Conservation (phyloP, 305 asterid species). For the Andrographis paniculata region DNA sequence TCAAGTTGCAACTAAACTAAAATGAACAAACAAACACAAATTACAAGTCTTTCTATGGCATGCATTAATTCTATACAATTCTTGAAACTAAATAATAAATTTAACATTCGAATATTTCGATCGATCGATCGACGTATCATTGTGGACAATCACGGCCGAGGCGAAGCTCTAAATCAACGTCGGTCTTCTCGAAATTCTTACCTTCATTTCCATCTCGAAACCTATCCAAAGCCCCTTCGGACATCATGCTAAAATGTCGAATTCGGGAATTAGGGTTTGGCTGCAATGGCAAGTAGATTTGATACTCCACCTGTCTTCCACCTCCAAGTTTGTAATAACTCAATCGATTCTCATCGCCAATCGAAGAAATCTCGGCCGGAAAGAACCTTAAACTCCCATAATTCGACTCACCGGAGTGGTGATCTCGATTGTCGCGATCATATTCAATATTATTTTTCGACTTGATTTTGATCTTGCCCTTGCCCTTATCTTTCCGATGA, state of each 20-base stretch:
- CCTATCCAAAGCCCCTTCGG: conserved; percentile 6
- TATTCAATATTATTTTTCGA: no score
- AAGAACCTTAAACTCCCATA: not conserved
- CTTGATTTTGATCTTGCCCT: conserved; percentile 19
- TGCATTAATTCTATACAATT: no score
- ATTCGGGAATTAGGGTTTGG: conserved; percentile 21
- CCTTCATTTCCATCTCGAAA: not conserved
- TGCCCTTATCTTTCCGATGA: conserved; percentile 43
- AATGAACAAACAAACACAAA: no score
- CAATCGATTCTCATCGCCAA: not conserved
- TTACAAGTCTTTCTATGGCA: no score
- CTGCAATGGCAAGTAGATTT: conserved; percentile 18
- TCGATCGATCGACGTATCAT: no score
- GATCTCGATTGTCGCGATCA: conserved; percentile 1
- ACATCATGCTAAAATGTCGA: conserved; percentile 3
- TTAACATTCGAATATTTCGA: no score
- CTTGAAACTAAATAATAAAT: no score
- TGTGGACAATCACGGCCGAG: conserved; percentile 27
- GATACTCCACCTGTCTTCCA: conserved; percentile 9
- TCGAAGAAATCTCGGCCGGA: conserved; percentile 8
- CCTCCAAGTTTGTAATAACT: not conserved
- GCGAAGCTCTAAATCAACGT: conserved; percentile 39
- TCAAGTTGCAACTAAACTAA: no score
- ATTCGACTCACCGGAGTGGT: not conserved
- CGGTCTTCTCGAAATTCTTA: conserved; percentile 7